phyloP scores from a whole-genome alignment of 352 stramenopile genomes.

The Globisporangium lucens region DNA sequence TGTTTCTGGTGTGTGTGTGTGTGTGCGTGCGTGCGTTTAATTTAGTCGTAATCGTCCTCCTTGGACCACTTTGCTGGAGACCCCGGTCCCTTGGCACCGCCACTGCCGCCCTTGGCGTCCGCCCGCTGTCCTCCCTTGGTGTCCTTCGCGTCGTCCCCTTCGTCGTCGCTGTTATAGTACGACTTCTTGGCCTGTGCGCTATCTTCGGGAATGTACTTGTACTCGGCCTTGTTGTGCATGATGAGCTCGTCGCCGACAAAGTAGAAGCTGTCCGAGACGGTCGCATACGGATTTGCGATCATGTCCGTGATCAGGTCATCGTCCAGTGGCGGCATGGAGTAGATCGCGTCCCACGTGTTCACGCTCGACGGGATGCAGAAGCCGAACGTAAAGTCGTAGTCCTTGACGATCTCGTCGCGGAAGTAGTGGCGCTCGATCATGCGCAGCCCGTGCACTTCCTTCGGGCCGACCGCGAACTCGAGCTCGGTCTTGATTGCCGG shows the following conservation, averaged over 20 bases:
- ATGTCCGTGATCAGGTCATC: conserved; percentile 94
- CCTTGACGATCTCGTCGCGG: conserved; percentile 92
- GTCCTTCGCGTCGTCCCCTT: conserved; percentile 47
- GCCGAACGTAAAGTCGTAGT: conserved; percentile 95
- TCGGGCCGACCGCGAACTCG: conserved; percentile 91
- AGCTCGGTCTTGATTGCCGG: conserved; percentile 89
- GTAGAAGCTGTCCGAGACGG: conserved; percentile 95
- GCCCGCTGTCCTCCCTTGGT: conserved; percentile 30
- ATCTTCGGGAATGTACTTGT: conserved; percentile 93
- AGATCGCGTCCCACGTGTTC: conserved; percentile 96
- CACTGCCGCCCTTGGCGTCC: conserved; percentile 60
- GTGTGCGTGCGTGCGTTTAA: conserved; percentile 3
- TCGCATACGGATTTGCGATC: conserved; percentile 93
- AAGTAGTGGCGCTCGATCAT: conserved; percentile 99
- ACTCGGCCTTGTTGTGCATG: conserved; percentile 95
- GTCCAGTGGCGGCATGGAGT: conserved; percentile 91
- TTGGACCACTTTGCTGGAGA: conserved; percentile 85
- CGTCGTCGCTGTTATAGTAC: conserved; percentile 88
- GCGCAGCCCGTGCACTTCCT: conserved; percentile 88
- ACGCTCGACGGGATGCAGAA: conserved; percentile 95
- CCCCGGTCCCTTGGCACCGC: conserved; percentile 28
- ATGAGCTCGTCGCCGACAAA: conserved; percentile 95
- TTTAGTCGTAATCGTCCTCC: conserved; percentile 89
- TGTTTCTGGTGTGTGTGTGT: background rate
- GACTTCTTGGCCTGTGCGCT: conserved; percentile 88